A percentile compares a stretch with the other conserved stretches of the same genome.
phyloP scores from a whole-genome alignment of 148 eudicot genomes.

The Tetragonia tetragonoides region DNA sequence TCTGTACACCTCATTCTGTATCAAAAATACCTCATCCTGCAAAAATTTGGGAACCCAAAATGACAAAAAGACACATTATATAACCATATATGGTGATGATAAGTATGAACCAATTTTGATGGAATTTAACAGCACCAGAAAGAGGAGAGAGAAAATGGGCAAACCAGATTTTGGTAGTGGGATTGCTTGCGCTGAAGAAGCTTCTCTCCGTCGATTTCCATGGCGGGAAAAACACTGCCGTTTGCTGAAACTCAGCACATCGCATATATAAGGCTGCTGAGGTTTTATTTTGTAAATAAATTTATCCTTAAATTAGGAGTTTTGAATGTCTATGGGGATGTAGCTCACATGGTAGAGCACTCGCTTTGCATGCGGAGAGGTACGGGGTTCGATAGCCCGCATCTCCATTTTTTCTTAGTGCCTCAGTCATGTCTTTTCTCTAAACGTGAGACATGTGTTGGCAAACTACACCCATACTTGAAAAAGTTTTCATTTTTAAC shows the following conservation, averaged over 20 bases:
- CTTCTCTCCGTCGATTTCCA: conserved; percentile 42
- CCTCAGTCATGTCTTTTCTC: too few species aligned
- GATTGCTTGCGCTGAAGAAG: conserved; percentile 59
- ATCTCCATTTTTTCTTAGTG: conserved; percentile 40
- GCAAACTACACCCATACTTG: too few species aligned
- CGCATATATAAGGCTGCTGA: not conserved
- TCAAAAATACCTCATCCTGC: conserved; percentile 65
- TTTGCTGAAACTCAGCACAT: not conserved
- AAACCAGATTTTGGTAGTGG: conserved; percentile 55
- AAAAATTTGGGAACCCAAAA: not conserved
- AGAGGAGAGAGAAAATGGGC: not conserved
- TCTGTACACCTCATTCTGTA: conserved; percentile 68
- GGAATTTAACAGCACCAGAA: not conserved
- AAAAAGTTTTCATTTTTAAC: too few species aligned
- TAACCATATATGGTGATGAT: not conserved
- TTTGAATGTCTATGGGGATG: too few species aligned
- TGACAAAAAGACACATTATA: not conserved
- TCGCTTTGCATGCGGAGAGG: conserved; percentile 50
- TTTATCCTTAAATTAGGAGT: too few species aligned
- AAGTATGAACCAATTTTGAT: not conserved
- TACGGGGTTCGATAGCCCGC: conserved; percentile 91
- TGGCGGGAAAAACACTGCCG: conserved; percentile 41
- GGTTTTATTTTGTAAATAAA: too few species aligned
- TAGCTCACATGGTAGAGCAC: too few species aligned
- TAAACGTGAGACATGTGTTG: too few species aligned